Base-by-base conservation (phyloP, 2,329 filamentous ascomycete genomes). In the Botrytis byssoidea region DNA sequence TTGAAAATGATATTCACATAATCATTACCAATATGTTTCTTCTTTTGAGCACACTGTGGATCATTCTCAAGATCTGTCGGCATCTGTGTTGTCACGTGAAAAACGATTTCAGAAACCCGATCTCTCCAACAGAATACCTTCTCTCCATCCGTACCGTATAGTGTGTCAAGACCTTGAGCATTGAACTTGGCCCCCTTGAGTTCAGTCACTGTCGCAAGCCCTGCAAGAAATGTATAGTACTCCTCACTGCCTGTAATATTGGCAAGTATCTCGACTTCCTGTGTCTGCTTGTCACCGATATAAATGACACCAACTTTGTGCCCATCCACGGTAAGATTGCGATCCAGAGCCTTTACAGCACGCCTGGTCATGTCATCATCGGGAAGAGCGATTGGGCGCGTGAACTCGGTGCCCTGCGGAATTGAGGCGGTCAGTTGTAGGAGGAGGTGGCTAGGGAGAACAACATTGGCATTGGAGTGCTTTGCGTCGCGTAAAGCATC, bases 1-100 rank as follows among this genome's bases (percentile, higher is more conserved):
- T 99, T 99, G 87, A 97, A 99, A 74, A 99, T 92, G 78, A 99
- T 97, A 81, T 97, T 98, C 81, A 99, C 96, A 82, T 93, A 97
- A 82, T 98, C 96, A 80, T 99, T 99, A 74, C 96, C 96, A 75
- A 98, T 96, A 80, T 98, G 97, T 4, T 91, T 88, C 83, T 99
- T 99, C 85, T 99, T 99, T 81, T 90, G 88, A 75, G 91, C 90
- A 80, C 92, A 94, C 75, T 89, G 87, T 16, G 92, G 89, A 78
- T 97, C 94, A 44, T 89, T 87, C 71, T 94, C 90, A 22, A 91
- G 85, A 80, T 97, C 89, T 16, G 94, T 97, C 1, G 96, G 96
- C 96, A 99, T 99, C 87, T 98, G 94, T 6, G 95, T 99, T 8
- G 93, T 94, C 72, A 98, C 91, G 81, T 98, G 96, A 83, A 97